Evolutionary conservation across 495 filamentous ascomycete species (phyloP), one percentile per base, ranked within the genome.

Genomic region (Podospora appendiculata): DNA sequence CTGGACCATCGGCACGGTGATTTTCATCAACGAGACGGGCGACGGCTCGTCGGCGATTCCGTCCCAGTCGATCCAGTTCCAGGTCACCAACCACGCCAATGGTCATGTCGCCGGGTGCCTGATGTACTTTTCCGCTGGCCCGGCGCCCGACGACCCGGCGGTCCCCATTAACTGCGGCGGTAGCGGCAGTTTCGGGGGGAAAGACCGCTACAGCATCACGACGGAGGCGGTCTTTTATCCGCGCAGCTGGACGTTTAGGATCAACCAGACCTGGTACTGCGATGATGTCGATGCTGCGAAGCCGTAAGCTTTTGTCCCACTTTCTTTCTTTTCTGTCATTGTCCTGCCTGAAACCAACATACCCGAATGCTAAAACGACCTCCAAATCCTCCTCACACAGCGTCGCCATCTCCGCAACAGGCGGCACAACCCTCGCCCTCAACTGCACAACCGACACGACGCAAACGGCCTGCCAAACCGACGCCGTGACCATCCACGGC

Each of bases 221-320:
- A 61, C 58, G 8, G 43, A 48, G 9, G 43, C 52, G 11, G 12
- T 48, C 9, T 61, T 55, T 34, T 51, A 58, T 32, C 55, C 52
- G 14, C 19, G 34, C 25, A 61, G 43, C n/a, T 41, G 34, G 38
- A 41, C 17, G 16, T 55, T 61, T 32, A 33, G 10, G 9, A 43
- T 61, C 13, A 61, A 55, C n/a, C 45, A 61, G 43, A 61, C 58
- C 1, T 61, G 55, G 58, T 61, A 35, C 14, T 61, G 58, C 42
- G 58, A 58, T 25, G 52, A 53, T 19, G 34, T 35, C 3, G 46
- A 58, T 53, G 50, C 55, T 6, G 52, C 44, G 13, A 55, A 48
- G 34, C 55, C 55, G 58, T 61, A 25, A 42, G 58, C 41, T 6
- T 25, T 12, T 17, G 13, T 14, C 35, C 10, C 35, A 12, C 25